phyloP scores from a whole-genome alignment of 2,329 filamentous ascomycete species.

The Trichoderma endophyticum region DNA sequence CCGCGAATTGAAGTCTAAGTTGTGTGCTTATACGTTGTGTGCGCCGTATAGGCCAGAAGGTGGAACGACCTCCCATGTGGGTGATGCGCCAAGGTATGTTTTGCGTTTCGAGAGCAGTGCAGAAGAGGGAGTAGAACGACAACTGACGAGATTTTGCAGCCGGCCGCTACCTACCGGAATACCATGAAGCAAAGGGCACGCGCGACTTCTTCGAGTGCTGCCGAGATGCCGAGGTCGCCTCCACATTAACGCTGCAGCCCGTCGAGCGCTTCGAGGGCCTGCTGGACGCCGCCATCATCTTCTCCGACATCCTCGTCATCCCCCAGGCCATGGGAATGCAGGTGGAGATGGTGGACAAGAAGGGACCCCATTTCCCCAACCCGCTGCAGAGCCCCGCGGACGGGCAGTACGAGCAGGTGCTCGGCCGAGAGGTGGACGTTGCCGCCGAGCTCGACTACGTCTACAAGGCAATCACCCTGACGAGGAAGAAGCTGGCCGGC shows the following conservation, averaged over 20 bases:
- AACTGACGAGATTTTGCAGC: slow-evolving; percentile 48
- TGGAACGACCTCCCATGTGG: slow-evolving; percentile 94
- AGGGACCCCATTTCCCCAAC: slow-evolving; percentile 89
- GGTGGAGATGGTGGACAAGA: slow-evolving; percentile 98
- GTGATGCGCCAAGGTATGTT: slow-evolving; percentile 92
- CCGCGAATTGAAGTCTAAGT: slow-evolving; percentile 7
- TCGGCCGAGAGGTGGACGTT: slow-evolving; percentile 78
- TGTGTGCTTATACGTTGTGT: slow-evolving; percentile 15
- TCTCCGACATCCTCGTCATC: slow-evolving; percentile 96
- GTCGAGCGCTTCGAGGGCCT: slow-evolving; percentile 88
- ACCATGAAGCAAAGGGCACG: slow-evolving; percentile 87
- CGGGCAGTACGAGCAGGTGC: slow-evolving; percentile 74
- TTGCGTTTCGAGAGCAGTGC: neutral
- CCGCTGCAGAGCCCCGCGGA: slow-evolving; percentile 78
- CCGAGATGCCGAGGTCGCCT: slow-evolving; percentile 86
- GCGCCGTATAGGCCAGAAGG: slow-evolving; percentile 65
- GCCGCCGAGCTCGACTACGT: slow-evolving; percentile 85
- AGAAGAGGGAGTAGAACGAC: neutral
- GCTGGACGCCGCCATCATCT: slow-evolving; percentile 96
- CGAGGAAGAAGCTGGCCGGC: slow-evolving; percentile 80
- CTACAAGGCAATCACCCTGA: slow-evolving; percentile 91
- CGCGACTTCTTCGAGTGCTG: slow-evolving; percentile 98
- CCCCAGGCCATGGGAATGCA: slow-evolving; percentile 97
- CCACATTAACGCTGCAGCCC: slow-evolving; percentile 88
- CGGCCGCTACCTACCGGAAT: slow-evolving; percentile 95